A percentile compares a stretch with the other conserved stretches of the same genome.
phyloP scores from a whole-genome alignment of 73 alveolate genomes.

The Blepharisma stoltei region DNA sequence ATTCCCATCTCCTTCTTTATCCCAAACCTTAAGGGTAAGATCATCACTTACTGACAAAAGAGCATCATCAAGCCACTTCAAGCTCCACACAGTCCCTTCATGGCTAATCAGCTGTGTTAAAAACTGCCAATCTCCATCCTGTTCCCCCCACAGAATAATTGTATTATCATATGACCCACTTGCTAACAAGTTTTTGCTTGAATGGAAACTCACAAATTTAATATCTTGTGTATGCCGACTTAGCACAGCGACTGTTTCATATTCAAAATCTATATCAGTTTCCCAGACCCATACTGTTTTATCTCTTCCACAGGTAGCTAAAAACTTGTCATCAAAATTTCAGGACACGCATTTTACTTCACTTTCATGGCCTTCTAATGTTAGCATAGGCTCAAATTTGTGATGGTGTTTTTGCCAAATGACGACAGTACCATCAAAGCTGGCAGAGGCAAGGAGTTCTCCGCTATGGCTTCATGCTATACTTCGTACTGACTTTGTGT shows the following conservation, averaged over 20 bases:
- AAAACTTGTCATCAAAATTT: conserved; percentile 78
- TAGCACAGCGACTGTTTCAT: conserved; percentile 76
- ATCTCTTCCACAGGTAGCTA: conserved; percentile 95
- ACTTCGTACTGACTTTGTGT: conserved; percentile 85
- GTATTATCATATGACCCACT: conserved; percentile 87
- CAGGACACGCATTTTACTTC: conserved; percentile 95
- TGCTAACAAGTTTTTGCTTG: conserved; percentile 56
- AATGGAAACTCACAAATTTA: conserved; percentile 86
- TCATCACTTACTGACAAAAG: conserved; percentile 68
- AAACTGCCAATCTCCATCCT: conserved; percentile 79
- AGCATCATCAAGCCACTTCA: conserved; percentile 14
- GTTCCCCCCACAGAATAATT: conserved; percentile 78
- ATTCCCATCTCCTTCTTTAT: conserved; percentile 53
- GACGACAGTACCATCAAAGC: conserved; percentile 87
- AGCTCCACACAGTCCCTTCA: conserved; percentile 91
- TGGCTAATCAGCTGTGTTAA: conserved; percentile 70
- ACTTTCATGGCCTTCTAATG: conserved; percentile 92
- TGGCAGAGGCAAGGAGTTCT: conserved; percentile 78
- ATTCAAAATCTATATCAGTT: conserved; percentile 67
- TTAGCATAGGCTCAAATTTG: conserved; percentile 64
- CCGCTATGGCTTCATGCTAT: conserved; percentile 88
- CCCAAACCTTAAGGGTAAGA: conserved; percentile 65
- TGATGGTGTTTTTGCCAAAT: conserved; percentile 74
- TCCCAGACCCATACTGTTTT: conserved; percentile 96
- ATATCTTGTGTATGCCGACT: conserved; percentile 93